Evolutionary conservation across 2,329 filamentous ascomycete genomes (phyloP).

Genomic region (Cladosporium phlei): DNA sequence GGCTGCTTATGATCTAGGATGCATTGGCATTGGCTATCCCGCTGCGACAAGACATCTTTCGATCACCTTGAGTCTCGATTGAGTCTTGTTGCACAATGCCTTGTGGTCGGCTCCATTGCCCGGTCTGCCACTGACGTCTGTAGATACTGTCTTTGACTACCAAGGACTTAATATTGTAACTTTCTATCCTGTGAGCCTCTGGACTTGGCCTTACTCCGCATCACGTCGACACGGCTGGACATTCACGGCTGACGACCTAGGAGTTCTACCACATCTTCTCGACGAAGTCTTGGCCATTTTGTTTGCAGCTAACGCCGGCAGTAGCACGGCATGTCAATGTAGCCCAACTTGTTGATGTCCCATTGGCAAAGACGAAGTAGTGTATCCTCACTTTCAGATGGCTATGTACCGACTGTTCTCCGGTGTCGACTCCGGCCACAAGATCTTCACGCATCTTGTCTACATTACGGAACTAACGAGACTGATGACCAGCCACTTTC

Average conservation of each 20-base stretch:
- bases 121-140: background rate
- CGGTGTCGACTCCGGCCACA: background rate
- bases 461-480: background rate
- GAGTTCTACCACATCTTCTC: background rate
- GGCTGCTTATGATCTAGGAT: background rate
- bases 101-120: background rate
- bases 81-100: background rate
- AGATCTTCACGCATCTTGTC: background rate
- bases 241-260: background rate
- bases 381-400: background rate
- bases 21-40: background rate
- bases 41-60: background rate
- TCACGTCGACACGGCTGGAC: background rate
- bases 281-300: background rate
- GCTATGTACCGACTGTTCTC: background rate
- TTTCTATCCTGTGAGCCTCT: background rate
- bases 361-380: background rate
- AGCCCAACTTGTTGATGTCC: background rate
- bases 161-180: background rate
- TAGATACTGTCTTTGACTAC: background rate
- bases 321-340: background rate
- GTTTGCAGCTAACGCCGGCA: background rate
- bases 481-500: background rate
- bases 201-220: background rate
- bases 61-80: background rate